Evolutionary conservation across 1,284 basidiomycete genomes (phyloP), one percentile per base, ranked within the genome.

Genomic region (Xerocomus minutiporus): DNA sequence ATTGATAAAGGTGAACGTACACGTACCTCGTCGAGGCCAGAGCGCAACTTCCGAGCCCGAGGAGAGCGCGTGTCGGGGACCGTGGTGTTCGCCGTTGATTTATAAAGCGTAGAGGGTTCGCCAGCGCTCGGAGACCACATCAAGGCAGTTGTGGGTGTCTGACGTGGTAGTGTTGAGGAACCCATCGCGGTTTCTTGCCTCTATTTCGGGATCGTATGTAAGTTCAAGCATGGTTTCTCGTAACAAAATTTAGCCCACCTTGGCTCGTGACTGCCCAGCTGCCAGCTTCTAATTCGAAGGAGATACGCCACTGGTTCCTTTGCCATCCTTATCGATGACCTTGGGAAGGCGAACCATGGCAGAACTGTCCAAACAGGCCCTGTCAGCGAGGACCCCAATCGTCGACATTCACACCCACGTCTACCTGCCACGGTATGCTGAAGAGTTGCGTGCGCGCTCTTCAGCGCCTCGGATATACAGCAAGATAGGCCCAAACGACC

Each of bases 391-490:
- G 35, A 36, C 63, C 41, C 72, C 81, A 20, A 75, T 88, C 42
- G 80, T 92, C 46, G 89, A 91, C 71, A 74, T 92, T 28, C 89
- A 92, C 71, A 88, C 87, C 9, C 91, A 92, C 61, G 80, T 91
- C 52, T 93, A 91, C 64, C 79, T 91, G 26, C 83, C 87, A 8
- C 79, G 85, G 46, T 91, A 91, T 66, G 81, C 82, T 15, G 71
- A 80, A 1, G 71, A 87, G 51, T 72, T 90, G 43, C 79, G 86
- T 42, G 74, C 79, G 39, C 78, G 88, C 40, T 65, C 77, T 9
- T 67, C 70, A 20, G 85, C 81, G 3, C 90, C 90, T 32, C 78
- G 84, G 36, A 88, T 93, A 59, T 76, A 85, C 54, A 74, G 78
- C n/a, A 73, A 77, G 34, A 70, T 64, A 8, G 71, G 67, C 11